These are phyloP conservation scores for Paraleonurus japonicus DNA, from an alignment of 257 asterid genomes.

Conservation along the genomic window DNA sequence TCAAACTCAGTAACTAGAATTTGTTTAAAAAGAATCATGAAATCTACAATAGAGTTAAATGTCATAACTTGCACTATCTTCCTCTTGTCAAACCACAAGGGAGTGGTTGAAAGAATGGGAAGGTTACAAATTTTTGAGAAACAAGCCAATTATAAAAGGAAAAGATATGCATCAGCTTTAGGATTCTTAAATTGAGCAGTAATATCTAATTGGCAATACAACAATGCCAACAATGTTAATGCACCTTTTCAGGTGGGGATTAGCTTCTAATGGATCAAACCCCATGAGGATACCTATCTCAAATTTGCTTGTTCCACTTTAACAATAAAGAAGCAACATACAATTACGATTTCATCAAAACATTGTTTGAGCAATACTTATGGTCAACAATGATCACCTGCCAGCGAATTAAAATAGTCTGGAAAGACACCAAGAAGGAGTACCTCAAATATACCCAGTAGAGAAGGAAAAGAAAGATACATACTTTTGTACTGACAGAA, in stretches of 20 bases:
- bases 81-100: neutral
- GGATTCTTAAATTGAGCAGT: neutral
- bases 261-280: neutral
- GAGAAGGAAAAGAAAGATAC: conserved; percentile 24
- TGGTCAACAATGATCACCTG: neutral
- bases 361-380: neutral
- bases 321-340: conserved; percentile 1
- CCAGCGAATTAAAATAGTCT: neutral
- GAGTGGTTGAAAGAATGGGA: neutral
- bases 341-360: neutral
- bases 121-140: neutral
- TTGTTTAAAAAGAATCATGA: neutral
- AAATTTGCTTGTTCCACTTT: neutral
- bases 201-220: neutral
- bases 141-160: neutral
- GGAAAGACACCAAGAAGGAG: conserved; percentile 20
- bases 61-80: neutral
- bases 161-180: neutral
- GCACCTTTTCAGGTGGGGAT: neutral
- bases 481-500: conserved; percentile 87
- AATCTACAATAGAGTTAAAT: neutral
- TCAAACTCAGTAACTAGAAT: neutral
- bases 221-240: neutral
- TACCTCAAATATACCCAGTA: neutral
- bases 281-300: neutral